Evolutionary conservation across 2,329 filamentous ascomycete genomes (phyloP).

Genomic region (Polytolypa hystricis): DNA sequence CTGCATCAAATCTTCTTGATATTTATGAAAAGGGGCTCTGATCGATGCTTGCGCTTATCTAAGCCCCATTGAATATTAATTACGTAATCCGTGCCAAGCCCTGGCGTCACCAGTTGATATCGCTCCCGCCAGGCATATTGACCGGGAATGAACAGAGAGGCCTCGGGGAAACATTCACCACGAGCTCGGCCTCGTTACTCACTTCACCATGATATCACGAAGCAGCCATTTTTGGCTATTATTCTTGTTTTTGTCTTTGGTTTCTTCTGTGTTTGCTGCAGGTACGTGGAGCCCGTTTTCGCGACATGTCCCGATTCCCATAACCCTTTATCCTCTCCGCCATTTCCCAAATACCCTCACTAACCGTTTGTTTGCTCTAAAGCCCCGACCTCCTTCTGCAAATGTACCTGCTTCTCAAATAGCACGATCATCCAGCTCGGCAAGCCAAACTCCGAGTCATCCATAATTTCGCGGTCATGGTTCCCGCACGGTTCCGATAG

Average conservation of each 20-base stretch:
- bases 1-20: no score
- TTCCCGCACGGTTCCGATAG: constrained; percentile 7
- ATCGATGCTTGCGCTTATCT: no score
- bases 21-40: no score
- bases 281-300: constrained; percentile 19
- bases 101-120: no score
- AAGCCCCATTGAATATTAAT: no score
- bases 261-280: constrained; percentile 23
- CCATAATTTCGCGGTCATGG: constrained; percentile 10
- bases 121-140: no score
- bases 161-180: no score
- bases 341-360: background rate
- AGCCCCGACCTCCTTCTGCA: constrained; percentile 54
- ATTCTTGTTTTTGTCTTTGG: constrained; percentile 18
- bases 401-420: constrained; percentile 59
- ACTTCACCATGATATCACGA: constrained; percentile 16
- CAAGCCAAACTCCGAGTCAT: constrained; percentile 25
- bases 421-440: constrained; percentile 57
- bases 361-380: constrained; percentile 2
- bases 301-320: background rate
- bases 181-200: no score
- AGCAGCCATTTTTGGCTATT: constrained; percentile 16
- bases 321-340: background rate
- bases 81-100: no score
- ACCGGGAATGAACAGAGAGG: no score